Percentiles rank a stretch among this genome's conserved stretches.
phyloP scores from a whole-genome alignment of 1,284 basidiomycete species.

The Irpex sp. region DNA sequence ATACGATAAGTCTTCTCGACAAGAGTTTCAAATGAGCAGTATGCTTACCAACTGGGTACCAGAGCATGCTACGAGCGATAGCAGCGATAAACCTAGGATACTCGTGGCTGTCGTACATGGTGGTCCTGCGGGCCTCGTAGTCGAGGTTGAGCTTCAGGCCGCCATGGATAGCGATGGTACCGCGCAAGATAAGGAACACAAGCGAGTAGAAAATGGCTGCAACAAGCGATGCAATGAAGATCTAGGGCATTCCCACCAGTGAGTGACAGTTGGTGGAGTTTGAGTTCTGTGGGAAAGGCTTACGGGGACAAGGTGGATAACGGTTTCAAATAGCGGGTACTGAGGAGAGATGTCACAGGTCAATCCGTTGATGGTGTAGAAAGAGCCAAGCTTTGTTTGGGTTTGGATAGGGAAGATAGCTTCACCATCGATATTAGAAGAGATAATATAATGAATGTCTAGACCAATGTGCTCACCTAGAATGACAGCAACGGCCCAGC shows the following conservation, averaged over 20 bases:
- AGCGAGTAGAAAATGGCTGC: slow-evolving; percentile 55
- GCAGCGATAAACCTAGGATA: slow-evolving; percentile 58
- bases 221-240: slow-evolving; percentile 51
- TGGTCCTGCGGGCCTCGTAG: slow-evolving; percentile 42
- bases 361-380: slow-evolving; percentile 51
- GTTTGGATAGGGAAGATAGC: slow-evolving; percentile 30
- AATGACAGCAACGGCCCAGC: slow-evolving; percentile 48
- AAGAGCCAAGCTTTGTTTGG: slow-evolving; percentile 34
- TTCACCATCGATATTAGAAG: slow-evolving; percentile 1
- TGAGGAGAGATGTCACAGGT: slow-evolving; percentile 47
- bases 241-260: slow-evolving; percentile 32
- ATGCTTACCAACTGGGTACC: slow-evolving; percentile 60
- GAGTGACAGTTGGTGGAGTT: neutral
- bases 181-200: slow-evolving; percentile 53
- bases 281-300: slow-evolving; percentile 1
- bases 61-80: slow-evolving; percentile 63
- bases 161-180: slow-evolving; percentile 39
- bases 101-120: slow-evolving; percentile 30
- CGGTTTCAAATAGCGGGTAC: slow-evolving; percentile 40
- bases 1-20: neutral
- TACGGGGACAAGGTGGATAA: slow-evolving; percentile 61
- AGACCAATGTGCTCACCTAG: slow-evolving; percentile 38
- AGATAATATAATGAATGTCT: neutral
- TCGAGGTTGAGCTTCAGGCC: slow-evolving; percentile 47
- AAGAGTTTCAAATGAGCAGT: neutral